Evolutionary conservation across 2,329 filamentous ascomycete species (phyloP), one percentile per base, ranked within the genome.

Genomic region (Onygena corvina): DNA sequence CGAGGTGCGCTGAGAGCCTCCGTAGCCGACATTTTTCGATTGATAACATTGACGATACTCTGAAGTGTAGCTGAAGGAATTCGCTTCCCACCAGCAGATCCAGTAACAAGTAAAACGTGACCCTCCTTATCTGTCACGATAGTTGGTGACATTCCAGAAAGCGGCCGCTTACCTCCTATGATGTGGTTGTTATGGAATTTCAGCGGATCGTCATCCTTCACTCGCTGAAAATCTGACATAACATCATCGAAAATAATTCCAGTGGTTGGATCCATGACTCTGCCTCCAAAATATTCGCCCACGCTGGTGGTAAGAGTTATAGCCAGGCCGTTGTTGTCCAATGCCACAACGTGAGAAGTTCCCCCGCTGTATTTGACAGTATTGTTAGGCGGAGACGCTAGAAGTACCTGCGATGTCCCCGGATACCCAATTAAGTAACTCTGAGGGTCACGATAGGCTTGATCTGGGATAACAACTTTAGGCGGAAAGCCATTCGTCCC

Each of bases 241-340:
- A 76, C 71, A 52, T 76, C 71, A 54, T 77, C 77, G 70, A 92
- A 77, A 48, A 93, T 85, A 50, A 94, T 75, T 18, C 88, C 89
- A 0, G 87, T 89, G 56, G 82, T 76, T 0, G 86, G 85, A 0
- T 90, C 83, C 67, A 94, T 79, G 54, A 94, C 65, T 14, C 79
- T 74, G 21, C 81, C 83, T 36, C 90, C 89, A 58, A 94, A 95
- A 2, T 90, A 73, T 4, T 90, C 73, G 65, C 95, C 95, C 50
- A 95, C 72, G 0, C 89, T 95, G 0, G 87, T 92, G 0, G 89
- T 95, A 9, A 88, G 74, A 1, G 84, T 83, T 29, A 93, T 76
- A 2, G 87, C 80, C 64, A 94, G 72, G 3, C 88, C 89, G 0
- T 76, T 73, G 5, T 67, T 65, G 63, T 95, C 90, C 0, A 83